A percentile compares a stretch with the other conserved stretches of the same genome.
These are phyloP conservation scores for Gossypium anomalum DNA, from an alignment of 345 rosid genomes.

Conservation along the genomic window DNA sequence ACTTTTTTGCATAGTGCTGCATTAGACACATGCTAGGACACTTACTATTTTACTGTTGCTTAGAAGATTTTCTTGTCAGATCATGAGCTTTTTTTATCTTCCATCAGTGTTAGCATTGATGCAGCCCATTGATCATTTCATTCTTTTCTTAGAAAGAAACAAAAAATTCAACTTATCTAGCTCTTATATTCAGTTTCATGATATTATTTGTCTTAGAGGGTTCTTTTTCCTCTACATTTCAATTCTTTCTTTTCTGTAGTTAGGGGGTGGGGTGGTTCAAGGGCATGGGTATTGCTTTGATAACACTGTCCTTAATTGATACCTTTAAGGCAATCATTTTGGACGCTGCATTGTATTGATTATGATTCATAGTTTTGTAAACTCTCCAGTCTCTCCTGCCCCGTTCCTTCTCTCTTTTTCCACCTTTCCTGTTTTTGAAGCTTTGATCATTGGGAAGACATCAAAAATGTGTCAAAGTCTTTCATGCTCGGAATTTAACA, in stretches of 20 bases:
- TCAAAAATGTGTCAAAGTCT: neutral
- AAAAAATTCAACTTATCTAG: neutral
- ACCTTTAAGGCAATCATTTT: neutral
- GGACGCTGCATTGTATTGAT: neutral
- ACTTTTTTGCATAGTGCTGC: neutral
- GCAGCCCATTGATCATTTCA: neutral
- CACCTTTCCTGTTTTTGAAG: neutral
- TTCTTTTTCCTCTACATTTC: neutral
- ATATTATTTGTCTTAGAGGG: neutral
- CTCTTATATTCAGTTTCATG: neutral
- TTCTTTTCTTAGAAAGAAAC: neutral
- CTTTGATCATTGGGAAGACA: neutral
- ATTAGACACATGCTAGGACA: neutral
- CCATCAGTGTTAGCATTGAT: neutral
- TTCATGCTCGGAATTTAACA: neutral
- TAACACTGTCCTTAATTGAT: neutral
- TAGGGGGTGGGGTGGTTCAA: neutral
- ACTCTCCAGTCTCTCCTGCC: neutral
- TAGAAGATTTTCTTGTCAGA: neutral
- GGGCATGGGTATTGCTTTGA: neutral
- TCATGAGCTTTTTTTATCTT: neutral
- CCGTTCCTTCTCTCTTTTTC: neutral
- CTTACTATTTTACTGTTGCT: neutral
- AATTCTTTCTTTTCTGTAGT: neutral
- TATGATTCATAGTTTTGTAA: neutral